These are phyloP conservation scores for Colletotrichum lentis DNA, from an alignment of 2,329 filamentous ascomycete species.

Conservation along the genomic window DNA sequence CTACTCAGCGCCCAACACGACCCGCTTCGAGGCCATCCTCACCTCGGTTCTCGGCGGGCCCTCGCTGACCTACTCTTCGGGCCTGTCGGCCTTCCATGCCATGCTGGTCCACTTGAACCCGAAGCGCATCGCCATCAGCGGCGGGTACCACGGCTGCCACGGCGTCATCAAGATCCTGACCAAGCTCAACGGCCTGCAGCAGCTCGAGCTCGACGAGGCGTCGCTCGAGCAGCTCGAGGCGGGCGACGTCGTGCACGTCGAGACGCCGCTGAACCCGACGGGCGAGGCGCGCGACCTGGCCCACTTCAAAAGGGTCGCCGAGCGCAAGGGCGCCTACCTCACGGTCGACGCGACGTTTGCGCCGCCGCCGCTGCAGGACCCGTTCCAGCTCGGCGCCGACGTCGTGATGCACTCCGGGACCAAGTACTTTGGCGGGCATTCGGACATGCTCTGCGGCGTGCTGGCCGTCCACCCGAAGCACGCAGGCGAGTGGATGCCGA, in stretches of 20 bases:
- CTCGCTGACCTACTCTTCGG: slow-evolving; percentile 80
- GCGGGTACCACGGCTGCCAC: slow-evolving; percentile 93
- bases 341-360: slow-evolving; percentile 93
- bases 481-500: slow-evolving; percentile 63
- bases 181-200: slow-evolving; percentile 77
- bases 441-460: slow-evolving; percentile 89
- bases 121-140: slow-evolving; percentile 79
- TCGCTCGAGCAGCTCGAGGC: slow-evolving; percentile 67
- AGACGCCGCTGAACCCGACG: slow-evolving; percentile 92
- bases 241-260: slow-evolving; percentile 88
- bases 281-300: slow-evolving; percentile 80
- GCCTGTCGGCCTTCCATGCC: slow-evolving; percentile 88
- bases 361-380: slow-evolving; percentile 87
- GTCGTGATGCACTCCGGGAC: slow-evolving; percentile 91
- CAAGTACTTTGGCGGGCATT: slow-evolving; percentile 96
- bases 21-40: slow-evolving; percentile 85
- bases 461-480: slow-evolving; percentile 68
- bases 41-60: slow-evolving; percentile 75
- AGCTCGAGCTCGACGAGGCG: slow-evolving; percentile 66
- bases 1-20: slow-evolving; percentile 78
- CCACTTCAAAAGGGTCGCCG: slow-evolving; percentile 76
- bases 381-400: slow-evolving; percentile 83
- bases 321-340: slow-evolving; percentile 75
- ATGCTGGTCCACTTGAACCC: slow-evolving; percentile 86
- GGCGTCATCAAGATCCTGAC: slow-evolving; percentile 78